Percentiles rank a stretch among this genome's conserved stretches.
phyloP scores from a whole-genome alignment of 2,329 filamentous ascomycete species.

The Penicillium expansum region DNA sequence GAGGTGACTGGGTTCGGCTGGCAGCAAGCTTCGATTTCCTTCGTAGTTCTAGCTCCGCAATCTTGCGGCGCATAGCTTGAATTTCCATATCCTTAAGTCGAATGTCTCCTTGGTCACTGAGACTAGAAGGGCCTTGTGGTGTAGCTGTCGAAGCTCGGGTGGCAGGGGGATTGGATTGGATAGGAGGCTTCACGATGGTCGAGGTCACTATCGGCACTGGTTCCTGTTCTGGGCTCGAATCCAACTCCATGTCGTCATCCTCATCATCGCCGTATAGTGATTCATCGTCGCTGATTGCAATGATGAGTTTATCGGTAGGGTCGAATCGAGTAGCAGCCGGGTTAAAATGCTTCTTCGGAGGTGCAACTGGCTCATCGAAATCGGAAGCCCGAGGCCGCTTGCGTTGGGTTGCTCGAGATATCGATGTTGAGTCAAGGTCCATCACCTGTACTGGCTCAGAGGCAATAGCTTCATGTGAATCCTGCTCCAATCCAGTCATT shows the following conservation, averaged over 20 bases:
- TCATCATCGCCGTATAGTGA: conserved; percentile 37
- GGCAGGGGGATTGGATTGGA: conserved; percentile 42
- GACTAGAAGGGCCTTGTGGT: conserved; percentile 38
- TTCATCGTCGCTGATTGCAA: conserved; percentile 79
- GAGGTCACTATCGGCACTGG: conserved; percentile 36
- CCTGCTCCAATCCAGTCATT: conserved; percentile 39
- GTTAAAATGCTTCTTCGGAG: conserved; percentile 61
- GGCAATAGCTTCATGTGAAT: conserved; percentile 1
- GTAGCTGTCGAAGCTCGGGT: conserved; percentile 38
- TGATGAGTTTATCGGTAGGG: conserved; percentile 66
- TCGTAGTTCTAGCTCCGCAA: conserved; percentile 50
- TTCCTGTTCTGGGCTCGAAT: conserved; percentile 31
- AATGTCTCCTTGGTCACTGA: conserved; percentile 44
- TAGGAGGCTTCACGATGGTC: conserved; percentile 41
- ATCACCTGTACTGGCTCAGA: conserved; percentile 12
- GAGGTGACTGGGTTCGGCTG: conserved; percentile 39
- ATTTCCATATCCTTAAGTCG: conserved; percentile 50
- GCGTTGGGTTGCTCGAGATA: conserved; percentile 29
- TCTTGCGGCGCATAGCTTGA: conserved; percentile 47
- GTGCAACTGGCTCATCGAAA: conserved; percentile 57
- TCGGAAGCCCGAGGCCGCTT: conserved; percentile 69
- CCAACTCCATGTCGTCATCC: conserved; percentile 30
- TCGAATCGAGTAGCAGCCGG: conserved; percentile 43
- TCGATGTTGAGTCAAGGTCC: conserved; percentile 20
- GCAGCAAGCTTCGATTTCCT: conserved; percentile 43